A percentile compares a stretch with the other conserved stretches of the same genome.
phyloP scores from a whole-genome alignment of 176 grass and related monocot species.

The Dactylis glomerata region DNA sequence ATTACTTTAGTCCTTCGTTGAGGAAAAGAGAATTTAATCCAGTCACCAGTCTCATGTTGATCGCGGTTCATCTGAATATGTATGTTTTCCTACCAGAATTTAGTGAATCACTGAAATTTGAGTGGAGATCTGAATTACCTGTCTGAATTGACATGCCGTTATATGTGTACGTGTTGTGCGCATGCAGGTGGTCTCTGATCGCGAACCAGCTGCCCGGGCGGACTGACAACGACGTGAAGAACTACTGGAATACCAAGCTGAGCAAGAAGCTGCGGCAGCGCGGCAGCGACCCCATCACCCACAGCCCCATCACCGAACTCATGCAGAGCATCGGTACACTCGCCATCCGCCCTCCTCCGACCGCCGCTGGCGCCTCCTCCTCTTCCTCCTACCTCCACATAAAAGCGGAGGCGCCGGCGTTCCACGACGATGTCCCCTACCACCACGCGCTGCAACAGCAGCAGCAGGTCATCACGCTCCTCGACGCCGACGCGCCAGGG shows the following conservation, averaged over 20 bases:
- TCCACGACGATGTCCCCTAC: constrained; percentile 50
- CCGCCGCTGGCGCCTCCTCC: background rate
- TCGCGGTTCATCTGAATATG: background rate
- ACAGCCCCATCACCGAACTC: constrained; percentile 80
- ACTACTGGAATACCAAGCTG: constrained; percentile 98
- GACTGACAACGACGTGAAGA: constrained; percentile 96
- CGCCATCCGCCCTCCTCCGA: constrained; percentile 25
- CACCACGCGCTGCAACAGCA: constrained; percentile 9
- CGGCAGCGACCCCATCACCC: constrained; percentile 88
- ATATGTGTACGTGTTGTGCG: background rate
- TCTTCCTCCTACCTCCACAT: constrained; percentile 25
- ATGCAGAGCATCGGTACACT: constrained; percentile 63
- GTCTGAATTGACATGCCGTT: background rate
- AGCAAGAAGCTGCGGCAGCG: constrained; percentile 78
- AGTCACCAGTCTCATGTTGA: background rate
- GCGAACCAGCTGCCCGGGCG: constrained; percentile 85
- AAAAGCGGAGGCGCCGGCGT: background rate
- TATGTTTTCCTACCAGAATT: background rate
- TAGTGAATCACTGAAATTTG: background rate
- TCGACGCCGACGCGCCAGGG: constrained; percentile 24
- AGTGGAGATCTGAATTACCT: background rate
- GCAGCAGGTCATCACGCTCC: constrained; percentile 23
- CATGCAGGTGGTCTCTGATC: constrained; percentile 90
- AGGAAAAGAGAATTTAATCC: background rate
- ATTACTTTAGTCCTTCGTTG: background rate